Percentiles rank a stretch among this genome's conserved stretches.
These are phyloP conservation scores for Thielaviopsis populi DNA, from an alignment of 2,329 filamentous ascomycete species.

Conservation along the genomic window DNA sequence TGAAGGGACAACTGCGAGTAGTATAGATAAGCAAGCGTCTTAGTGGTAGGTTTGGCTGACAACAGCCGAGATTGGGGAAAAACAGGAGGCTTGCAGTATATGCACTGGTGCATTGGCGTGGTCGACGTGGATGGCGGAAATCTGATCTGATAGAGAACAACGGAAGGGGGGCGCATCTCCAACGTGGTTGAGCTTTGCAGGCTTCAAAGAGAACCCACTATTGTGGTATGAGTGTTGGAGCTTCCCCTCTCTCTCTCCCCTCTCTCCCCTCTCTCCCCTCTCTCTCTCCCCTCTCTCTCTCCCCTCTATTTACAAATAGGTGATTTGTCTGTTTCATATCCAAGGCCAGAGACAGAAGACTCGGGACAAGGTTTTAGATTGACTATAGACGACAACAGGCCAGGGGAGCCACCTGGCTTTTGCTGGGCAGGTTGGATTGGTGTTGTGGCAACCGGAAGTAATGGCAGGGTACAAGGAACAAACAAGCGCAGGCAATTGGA, in stretches of 20 bases:
- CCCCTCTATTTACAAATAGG: neutral
- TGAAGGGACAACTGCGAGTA: neutral
- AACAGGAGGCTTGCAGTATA: too few relatives aligned
- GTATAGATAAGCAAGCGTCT: too few relatives aligned
- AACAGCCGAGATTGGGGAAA: too few relatives aligned
- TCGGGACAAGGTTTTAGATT: slow-evolving; percentile 12
- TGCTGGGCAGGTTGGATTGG: neutral
- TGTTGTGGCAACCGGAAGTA: slow-evolving; percentile 11
- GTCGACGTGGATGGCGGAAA: too few relatives aligned
- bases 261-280: neutral
- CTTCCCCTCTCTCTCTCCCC: neutral
- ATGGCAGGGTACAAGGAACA: neutral
- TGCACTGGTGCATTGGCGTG: too few relatives aligned
- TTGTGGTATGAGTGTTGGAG: neutral
- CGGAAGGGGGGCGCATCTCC: neutral
- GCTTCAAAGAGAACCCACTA: neutral
- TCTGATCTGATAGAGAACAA: too few relatives aligned
- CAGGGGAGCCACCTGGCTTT: neutral
- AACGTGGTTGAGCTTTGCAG: neutral
- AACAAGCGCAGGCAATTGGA: neutral
- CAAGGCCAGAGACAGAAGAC: neutral
- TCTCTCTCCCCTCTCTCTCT: neutral
- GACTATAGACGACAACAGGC: slow-evolving; percentile 9
- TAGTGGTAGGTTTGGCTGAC: too few relatives aligned
- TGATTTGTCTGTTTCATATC: neutral